Percentiles rank a stretch among this genome's conserved stretches.
Evolutionary conservation across 805 yeast genomes (phyloP).

Genomic region (Candida multigemmis): DNA sequence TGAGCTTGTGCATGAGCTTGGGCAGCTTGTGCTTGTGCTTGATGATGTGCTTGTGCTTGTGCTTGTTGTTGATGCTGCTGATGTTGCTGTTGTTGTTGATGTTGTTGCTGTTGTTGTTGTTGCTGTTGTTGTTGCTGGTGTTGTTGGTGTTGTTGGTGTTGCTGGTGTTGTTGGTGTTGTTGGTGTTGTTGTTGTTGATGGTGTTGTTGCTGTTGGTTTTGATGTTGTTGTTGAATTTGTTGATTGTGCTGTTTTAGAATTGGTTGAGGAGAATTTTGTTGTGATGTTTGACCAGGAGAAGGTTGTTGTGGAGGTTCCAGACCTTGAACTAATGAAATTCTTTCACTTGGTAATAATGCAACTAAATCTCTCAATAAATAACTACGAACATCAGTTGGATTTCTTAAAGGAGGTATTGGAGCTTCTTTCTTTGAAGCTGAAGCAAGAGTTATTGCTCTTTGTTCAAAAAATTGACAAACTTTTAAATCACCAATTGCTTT

Average conservation of each 20-base stretch:
- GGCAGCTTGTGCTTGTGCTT: constrained; percentile 2
- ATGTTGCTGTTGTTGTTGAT: constrained; percentile 6
- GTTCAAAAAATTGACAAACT: constrained; percentile 32
- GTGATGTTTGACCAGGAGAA: neutral
- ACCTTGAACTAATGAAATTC: constrained; percentile 29
- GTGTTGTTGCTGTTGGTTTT: constrained; percentile 5
- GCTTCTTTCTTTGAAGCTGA: constrained; percentile 34
- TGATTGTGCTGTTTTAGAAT: constrained; percentile 7
- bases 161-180: constrained; percentile 8
- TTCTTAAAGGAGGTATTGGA: constrained; percentile 35
- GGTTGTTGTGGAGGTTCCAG: constrained; percentile 2
- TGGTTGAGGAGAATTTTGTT: constrained; percentile 21
- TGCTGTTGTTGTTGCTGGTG: constrained; percentile 10
- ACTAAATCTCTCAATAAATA: constrained; percentile 32
- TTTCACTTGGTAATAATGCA: constrained; percentile 30
- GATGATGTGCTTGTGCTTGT: constrained; percentile 6
- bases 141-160: constrained; percentile 6
- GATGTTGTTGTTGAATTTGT: constrained; percentile 6
- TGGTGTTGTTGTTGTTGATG: constrained; percentile 3
- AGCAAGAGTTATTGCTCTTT: constrained; percentile 33
- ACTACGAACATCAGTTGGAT: constrained; percentile 40
- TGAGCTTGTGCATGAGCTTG: constrained; percentile 1
- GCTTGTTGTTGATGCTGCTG: constrained; percentile 5
- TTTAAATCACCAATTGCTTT: constrained; percentile 36
- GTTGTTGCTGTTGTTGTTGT: constrained; percentile 4